Conservation (phyloP, 805 yeast genomes). For the Yamadazyma sp. region DNA sequence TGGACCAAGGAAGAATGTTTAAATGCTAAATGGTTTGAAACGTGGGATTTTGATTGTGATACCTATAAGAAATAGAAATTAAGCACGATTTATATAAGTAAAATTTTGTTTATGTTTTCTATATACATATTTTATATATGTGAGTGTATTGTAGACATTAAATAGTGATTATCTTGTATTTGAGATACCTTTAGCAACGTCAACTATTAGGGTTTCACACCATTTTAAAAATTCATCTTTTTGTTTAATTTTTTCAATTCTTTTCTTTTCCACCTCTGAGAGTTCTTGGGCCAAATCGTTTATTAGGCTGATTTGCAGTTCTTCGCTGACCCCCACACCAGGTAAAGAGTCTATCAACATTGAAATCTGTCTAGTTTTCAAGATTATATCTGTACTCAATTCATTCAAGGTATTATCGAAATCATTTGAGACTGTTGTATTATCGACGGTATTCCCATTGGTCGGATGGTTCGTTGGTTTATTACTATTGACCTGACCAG, state of each 20-base stretch:
- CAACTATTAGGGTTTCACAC: slow-evolving; percentile 64
- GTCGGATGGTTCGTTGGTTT: slow-evolving; percentile 15
- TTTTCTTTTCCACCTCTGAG: slow-evolving; percentile 54
- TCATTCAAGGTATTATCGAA: slow-evolving; percentile 60
- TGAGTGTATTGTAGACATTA: background rate
- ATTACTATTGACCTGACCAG: slow-evolving; percentile 24
- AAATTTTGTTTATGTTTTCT: too few relatives aligned
- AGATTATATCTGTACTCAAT: slow-evolving; percentile 76
- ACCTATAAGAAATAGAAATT: slow-evolving; percentile 13
- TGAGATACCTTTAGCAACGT: slow-evolving; percentile 55
- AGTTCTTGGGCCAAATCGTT: slow-evolving; percentile 61
- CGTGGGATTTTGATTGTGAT: slow-evolving; percentile 47
- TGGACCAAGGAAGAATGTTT: slow-evolving; percentile 47
- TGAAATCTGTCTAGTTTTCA: slow-evolving; percentile 83
- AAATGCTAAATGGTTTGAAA: slow-evolving; percentile 27
- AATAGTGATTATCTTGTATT: too few relatives aligned
- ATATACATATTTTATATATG: background rate
- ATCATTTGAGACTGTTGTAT: too few relatives aligned
- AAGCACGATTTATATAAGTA: too few relatives aligned
- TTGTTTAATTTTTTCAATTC: slow-evolving; percentile 53
- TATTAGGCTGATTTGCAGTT: slow-evolving; percentile 66
- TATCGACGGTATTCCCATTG: slow-evolving; percentile 14
- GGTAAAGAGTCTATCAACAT: slow-evolving; percentile 86
- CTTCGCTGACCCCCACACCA: slow-evolving; percentile 83
- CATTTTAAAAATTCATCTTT: slow-evolving; percentile 61